Evolutionary conservation across 768 basidiomycete genomes (phyloP), one percentile per base, ranked within the genome.

Genomic region (Phylloporus sp.): DNA sequence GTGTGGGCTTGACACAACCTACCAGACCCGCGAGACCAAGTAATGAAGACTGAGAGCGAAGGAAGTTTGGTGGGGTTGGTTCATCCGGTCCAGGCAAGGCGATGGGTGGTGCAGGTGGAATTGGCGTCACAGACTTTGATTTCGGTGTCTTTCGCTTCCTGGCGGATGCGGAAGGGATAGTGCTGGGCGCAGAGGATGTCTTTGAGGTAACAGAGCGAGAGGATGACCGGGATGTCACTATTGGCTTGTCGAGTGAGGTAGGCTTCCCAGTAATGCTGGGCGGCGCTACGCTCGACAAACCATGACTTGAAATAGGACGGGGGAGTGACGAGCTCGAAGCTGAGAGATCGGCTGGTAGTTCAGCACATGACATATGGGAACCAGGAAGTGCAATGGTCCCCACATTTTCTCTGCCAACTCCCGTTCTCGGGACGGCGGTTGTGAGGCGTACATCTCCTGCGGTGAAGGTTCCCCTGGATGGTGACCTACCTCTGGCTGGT

Each of bases 381-480:
- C 87, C 88, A 89, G 86, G 86, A 87, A 90, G 88, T 90, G 88
- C 88, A 90, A 89, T 89, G 86, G 87, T 84, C 87, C 86, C 87
- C 87, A 90, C 88, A 79, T 90, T 89, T 66, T 56, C 58, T 49
- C 46, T 49, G 50, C 45, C 27, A 45, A 29, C 35, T 38, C 50
- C 57, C 46, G 43, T 27, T 31, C 48, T 29, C 11, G 58, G 71
- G 67, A 67, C 59, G 58, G 59, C 58, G n/a, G 39, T 31, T 18
- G 20, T 32, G 41, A 37, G 44, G 40, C 46, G 31, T 23, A 32
- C 34, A 53, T 47, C 61, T 56, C 43, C 46, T 46, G 29, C 24
- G 22, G 27, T 29, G 50, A 51, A 55, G 48, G 53, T 58, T 49
- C 60, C 56, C 58, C 82, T 80, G 42, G 82, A 82, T 63, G 78